A percentile compares a stretch with the other conserved stretches of the same genome.
Evolutionary conservation across 148 eudicot genomes (phyloP).

Genomic region (Hydrangea macrophylla): DNA sequence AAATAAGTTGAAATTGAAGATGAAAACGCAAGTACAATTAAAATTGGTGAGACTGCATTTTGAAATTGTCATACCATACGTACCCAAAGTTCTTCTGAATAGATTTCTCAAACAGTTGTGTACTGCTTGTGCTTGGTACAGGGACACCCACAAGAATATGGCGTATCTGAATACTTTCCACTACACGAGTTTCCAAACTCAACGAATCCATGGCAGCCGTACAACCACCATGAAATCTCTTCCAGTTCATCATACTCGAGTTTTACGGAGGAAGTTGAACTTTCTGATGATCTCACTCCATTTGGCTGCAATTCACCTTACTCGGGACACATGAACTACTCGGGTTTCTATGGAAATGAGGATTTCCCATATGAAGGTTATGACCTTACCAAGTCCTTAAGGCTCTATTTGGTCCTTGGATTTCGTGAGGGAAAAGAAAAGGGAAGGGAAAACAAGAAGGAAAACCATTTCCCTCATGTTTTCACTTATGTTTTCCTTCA

Average conservation of each 20-base stretch:
- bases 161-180: constrained; percentile 31
- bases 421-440: too few species aligned
- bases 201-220: constrained; percentile 41
- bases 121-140: constrained; percentile 30
- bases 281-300: constrained; percentile 41
- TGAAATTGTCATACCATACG: background rate
- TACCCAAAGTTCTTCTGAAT: background rate
- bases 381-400: constrained; percentile 37
- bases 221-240: constrained; percentile 45
- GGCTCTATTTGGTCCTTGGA: too few species aligned
- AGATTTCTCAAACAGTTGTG: too few species aligned
- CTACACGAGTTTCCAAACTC: constrained; percentile 40
- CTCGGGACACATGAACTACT: constrained; percentile 37
- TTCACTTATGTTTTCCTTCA: too few species aligned
- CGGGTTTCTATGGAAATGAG: constrained; percentile 46
- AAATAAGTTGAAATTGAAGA: too few species aligned
- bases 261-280: constrained; percentile 60
- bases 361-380: constrained; percentile 37
- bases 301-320: constrained; percentile 52
- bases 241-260: constrained; percentile 70
- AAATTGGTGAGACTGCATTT: too few species aligned
- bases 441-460: too few species aligned
- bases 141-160: constrained; percentile 52
- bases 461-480: too few species aligned
- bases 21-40: too few species aligned